Conservation (phyloP, 1,284 basidiomycete species). For the Tranzscheliella williamsii region DNA sequence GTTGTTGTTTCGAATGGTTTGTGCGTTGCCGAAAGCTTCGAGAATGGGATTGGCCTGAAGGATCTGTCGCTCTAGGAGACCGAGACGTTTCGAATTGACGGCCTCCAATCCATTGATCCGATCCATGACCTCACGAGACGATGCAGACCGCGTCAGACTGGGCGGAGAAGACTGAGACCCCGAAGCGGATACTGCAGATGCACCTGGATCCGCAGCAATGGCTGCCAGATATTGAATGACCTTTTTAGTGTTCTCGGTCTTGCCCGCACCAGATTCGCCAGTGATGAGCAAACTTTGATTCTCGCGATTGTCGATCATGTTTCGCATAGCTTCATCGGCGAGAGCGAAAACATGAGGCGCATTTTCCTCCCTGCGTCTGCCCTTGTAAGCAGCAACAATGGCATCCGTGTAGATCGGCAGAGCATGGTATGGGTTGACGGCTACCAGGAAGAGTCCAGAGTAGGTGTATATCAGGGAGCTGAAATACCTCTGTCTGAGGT, state of each 20-base stretch:
- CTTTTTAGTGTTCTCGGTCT: slow-evolving; percentile 99
- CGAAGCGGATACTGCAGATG: slow-evolving; percentile 2
- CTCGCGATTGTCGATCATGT: slow-evolving; percentile 95
- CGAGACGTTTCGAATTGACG: slow-evolving; percentile 65
- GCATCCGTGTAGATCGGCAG: slow-evolving; percentile 90
- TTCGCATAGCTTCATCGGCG: slow-evolving; percentile 95
- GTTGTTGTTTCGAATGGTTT: slow-evolving; percentile 98
- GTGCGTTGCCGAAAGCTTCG: slow-evolving; percentile 98
- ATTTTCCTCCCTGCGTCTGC: slow-evolving; percentile 88
- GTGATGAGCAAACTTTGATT: slow-evolving; percentile 98
- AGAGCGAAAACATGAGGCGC: slow-evolving; percentile 97
- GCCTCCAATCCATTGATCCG: slow-evolving; percentile 46
- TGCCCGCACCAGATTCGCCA: slow-evolving; percentile 98
- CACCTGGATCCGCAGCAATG: slow-evolving; percentile 71
- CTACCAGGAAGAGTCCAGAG: slow-evolving; percentile 94
- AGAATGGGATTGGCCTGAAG: slow-evolving; percentile 97
- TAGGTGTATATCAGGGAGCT: slow-evolving; percentile 95
- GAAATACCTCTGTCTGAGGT: slow-evolving; percentile 86
- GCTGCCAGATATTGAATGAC: slow-evolving; percentile 99
- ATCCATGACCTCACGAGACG: slow-evolving; percentile 50
- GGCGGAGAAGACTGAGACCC: slow-evolving; percentile 16
- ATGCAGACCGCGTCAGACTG: slow-evolving; percentile 29
- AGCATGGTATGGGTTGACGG: slow-evolving; percentile 94
- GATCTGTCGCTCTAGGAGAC: slow-evolving; percentile 92
- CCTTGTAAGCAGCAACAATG: slow-evolving; percentile 91